Percentiles rank a stretch among this genome's conserved stretches.
phyloP scores from a whole-genome alignment of 1,284 basidiomycete genomes.

The Malassezia equina region DNA sequence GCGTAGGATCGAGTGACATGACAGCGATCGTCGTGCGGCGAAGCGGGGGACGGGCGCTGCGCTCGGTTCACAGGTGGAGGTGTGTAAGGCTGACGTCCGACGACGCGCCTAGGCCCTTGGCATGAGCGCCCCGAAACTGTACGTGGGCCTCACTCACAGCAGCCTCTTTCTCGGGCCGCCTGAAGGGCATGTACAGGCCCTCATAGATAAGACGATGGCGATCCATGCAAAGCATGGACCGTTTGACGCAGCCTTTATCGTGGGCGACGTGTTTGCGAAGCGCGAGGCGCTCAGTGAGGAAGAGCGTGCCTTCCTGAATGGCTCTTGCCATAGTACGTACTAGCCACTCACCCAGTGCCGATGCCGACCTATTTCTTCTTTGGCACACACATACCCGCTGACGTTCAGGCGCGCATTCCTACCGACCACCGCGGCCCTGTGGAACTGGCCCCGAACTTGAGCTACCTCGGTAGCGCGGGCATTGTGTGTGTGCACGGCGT shows the following conservation, averaged over 20 bases:
- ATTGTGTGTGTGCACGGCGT: constrained; percentile 19
- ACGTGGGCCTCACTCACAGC: background rate
- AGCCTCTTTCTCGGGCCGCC: constrained; percentile 80
- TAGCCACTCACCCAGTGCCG: constrained; percentile 55
- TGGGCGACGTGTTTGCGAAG: constrained; percentile 74
- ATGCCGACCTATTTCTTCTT: constrained; percentile 86
- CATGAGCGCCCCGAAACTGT: constrained; percentile 14
- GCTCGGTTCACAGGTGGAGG: constrained; percentile 4
- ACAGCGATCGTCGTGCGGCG: background rate
- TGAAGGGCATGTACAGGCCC: constrained; percentile 61
- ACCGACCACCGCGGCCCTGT: background rate
- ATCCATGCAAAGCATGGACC: constrained; percentile 90
- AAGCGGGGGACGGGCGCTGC: background rate
- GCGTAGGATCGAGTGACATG: constrained; percentile 11
- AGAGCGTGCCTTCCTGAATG: constrained; percentile 59
- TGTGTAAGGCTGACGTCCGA: background rate
- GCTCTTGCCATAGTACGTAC: constrained; percentile 51
- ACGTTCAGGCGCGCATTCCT: background rate
- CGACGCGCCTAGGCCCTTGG: background rate
- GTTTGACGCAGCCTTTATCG: constrained; percentile 75
- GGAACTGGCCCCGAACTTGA: constrained; percentile 23
- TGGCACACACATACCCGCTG: constrained; percentile 51
- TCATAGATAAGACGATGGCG: constrained; percentile 69
- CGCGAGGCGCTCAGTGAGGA: constrained; percentile 49
- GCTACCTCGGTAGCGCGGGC: constrained; percentile 28